Evolutionary conservation across 2,329 filamentous ascomycete genomes (phyloP).

Genomic region (Neofusicoccum ribis): DNA sequence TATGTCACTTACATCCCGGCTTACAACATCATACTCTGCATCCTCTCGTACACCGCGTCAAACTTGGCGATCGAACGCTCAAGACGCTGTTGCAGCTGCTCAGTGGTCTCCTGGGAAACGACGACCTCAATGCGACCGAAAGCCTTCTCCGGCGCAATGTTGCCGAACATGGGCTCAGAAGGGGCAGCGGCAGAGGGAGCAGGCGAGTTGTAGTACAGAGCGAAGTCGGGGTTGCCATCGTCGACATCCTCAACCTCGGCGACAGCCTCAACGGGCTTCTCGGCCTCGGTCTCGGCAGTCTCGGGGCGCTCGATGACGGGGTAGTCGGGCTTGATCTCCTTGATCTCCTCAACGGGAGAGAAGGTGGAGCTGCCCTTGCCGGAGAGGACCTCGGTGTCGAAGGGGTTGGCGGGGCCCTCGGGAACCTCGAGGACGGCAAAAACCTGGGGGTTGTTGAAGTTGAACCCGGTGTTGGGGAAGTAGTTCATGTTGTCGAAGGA

Average conservation of each 20-base stretch:
- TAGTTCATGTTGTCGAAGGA: constrained; percentile 54
- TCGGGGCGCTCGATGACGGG: constrained; percentile 49
- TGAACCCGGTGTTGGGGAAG: constrained; percentile 55
- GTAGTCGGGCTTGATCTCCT: constrained; percentile 51
- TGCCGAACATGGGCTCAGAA: constrained; percentile 42
- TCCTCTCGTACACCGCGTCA: constrained; percentile 34
- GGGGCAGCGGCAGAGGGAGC: constrained; percentile 31
- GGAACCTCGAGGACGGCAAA: constrained; percentile 74
- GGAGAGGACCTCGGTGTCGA: constrained; percentile 61
- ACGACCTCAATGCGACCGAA: constrained; percentile 67
- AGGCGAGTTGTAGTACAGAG: constrained; percentile 56
- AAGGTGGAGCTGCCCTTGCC: constrained; percentile 60
- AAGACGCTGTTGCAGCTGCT: constrained; percentile 34
- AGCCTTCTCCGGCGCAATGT: constrained; percentile 58
- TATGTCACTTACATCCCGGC: background rate
- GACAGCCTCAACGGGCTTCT: constrained; percentile 26
- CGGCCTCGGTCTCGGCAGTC: constrained; percentile 32
- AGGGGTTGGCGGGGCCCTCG: constrained; percentile 62
- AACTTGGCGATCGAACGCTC: constrained; percentile 37
- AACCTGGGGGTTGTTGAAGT: constrained; percentile 62
- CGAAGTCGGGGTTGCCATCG: constrained; percentile 63
- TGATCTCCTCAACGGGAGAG: constrained; percentile 33
- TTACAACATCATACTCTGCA: constrained; percentile 37
- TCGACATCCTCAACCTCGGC: constrained; percentile 59
- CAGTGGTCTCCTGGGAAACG: constrained; percentile 47